These are phyloP conservation scores for Penicillium verrucosum DNA, from an alignment of 2,329 filamentous ascomycete genomes.

Conservation along the genomic window DNA sequence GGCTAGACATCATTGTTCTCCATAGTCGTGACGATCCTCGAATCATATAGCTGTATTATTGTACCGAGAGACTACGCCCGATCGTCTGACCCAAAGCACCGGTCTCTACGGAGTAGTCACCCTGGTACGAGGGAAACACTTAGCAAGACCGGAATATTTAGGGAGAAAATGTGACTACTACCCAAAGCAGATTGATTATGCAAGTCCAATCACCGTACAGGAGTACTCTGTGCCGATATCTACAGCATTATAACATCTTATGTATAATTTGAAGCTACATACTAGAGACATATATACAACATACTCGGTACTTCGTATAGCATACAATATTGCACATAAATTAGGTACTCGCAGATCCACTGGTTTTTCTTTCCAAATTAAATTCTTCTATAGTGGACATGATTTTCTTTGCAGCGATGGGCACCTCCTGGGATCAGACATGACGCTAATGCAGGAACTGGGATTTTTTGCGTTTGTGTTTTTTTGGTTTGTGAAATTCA, in stretches of 20 bases:
- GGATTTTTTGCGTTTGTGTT: conserved; percentile 7
- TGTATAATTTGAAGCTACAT: neutral
- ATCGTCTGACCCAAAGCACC: conserved; percentile 8
- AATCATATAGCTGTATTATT: conserved; percentile 2
- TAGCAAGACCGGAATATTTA: neutral
- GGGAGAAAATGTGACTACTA: neutral
- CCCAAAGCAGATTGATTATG: conserved; percentile 6
- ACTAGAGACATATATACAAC: neutral
- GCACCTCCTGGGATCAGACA: conserved; percentile 15
- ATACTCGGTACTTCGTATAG: neutral
- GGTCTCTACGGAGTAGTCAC: neutral
- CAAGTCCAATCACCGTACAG: conserved; percentile 7
- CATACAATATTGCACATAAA: neutral
- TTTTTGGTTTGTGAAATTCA: neutral
- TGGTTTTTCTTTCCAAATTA: neutral
- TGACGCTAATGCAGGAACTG: conserved; percentile 41
- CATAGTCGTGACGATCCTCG: conserved; percentile 1
- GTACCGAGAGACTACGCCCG: conserved; percentile 3
- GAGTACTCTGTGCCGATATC: neutral
- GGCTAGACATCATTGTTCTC: conserved; percentile 4
- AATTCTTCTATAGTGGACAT: conserved; percentile 3
- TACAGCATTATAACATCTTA: neutral
- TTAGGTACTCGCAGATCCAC: neutral
- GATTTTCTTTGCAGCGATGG: conserved; percentile 9
- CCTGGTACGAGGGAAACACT: neutral